Evolutionary conservation across 805 yeast species (phyloP).

Genomic region (Ogataea nonfermentans): DNA sequence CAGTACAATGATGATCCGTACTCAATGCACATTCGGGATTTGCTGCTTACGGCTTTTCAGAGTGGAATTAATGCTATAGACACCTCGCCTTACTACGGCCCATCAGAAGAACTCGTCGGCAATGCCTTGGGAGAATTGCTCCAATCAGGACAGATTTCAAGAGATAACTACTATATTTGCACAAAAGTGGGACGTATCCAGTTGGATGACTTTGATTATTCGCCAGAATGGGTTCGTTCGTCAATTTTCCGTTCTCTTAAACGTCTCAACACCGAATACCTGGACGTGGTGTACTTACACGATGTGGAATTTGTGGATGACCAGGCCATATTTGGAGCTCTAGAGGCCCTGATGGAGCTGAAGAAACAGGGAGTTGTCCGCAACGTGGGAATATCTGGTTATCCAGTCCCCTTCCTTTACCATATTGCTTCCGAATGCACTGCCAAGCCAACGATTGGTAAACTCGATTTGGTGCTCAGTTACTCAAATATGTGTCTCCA

Average conservation of each 20-base stretch:
- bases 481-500: constrained; percentile 84
- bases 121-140: constrained; percentile 47
- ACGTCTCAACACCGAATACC: constrained; percentile 62
- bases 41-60: constrained; percentile 58
- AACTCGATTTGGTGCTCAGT: constrained; percentile 72
- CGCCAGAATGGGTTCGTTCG: constrained; percentile 53
- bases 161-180: constrained; percentile 68
- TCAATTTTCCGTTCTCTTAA: constrained; percentile 67
- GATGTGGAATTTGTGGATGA: constrained; percentile 79
- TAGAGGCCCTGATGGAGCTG: constrained; percentile 55
- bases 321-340: constrained; percentile 56
- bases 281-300: constrained; percentile 84
- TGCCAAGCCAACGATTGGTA: constrained; percentile 46
- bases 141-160: constrained; percentile 37
- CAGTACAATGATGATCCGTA: constrained; percentile 75
- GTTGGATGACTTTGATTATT: constrained; percentile 72
- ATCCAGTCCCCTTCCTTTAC: constrained; percentile 71
- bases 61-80: constrained; percentile 77
- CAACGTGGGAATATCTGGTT: constrained; percentile 81
- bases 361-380: constrained; percentile 62
- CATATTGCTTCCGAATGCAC: constrained; percentile 44
- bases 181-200: constrained; percentile 84
- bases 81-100: constrained; percentile 93
- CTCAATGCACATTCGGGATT: constrained; percentile 52
- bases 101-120: constrained; percentile 76